These are phyloP conservation scores for Chytriomyces sp. DNA, from an alignment of 192 early-diverging fungal species.

Conservation along the genomic window DNA sequence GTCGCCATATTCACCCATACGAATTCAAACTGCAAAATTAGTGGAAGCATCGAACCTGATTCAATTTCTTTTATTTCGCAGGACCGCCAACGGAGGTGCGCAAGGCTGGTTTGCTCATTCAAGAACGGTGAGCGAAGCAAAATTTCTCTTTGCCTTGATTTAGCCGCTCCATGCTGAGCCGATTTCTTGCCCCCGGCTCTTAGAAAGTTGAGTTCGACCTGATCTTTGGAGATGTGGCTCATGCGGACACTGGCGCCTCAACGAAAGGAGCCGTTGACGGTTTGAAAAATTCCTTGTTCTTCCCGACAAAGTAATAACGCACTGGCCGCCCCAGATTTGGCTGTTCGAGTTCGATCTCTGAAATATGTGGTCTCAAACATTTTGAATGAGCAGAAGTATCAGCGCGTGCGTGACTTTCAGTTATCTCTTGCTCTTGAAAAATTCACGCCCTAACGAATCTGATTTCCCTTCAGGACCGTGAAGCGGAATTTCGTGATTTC, in stretches of 20 bases:
- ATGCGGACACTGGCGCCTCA: conserved; percentile 50
- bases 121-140: conserved; percentile 60
- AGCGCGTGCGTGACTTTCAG: conserved; percentile 65
- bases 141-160: conserved; percentile 2
- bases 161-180: neutral
- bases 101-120: conserved; percentile 62
- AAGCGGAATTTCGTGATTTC: conserved; percentile 87
- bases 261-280: conserved; percentile 18
- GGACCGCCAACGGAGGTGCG: conserved; percentile 30
- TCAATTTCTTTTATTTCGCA: conserved; percentile 20
- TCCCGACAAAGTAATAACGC: neutral
- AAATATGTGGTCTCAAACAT: conserved; percentile 83
- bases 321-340: conserved; percentile 58
- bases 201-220: conserved; percentile 66
- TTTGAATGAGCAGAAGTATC: conserved; percentile 86
- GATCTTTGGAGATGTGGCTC: conserved; percentile 68
- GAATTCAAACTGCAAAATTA: too few relatives aligned
- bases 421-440: neutral
- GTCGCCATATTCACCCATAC: too few relatives aligned
- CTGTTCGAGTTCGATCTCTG: conserved; percentile 76
- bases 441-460: conserved; percentile 6
- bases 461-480: conserved; percentile 68
- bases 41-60: neutral
- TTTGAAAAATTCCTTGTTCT: neutral
- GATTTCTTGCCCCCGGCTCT: neutral